These are phyloP conservation scores for Kentomonas sorsogonicus DNA, from an alignment of 208 protist species.

Conservation along the genomic window DNA sequence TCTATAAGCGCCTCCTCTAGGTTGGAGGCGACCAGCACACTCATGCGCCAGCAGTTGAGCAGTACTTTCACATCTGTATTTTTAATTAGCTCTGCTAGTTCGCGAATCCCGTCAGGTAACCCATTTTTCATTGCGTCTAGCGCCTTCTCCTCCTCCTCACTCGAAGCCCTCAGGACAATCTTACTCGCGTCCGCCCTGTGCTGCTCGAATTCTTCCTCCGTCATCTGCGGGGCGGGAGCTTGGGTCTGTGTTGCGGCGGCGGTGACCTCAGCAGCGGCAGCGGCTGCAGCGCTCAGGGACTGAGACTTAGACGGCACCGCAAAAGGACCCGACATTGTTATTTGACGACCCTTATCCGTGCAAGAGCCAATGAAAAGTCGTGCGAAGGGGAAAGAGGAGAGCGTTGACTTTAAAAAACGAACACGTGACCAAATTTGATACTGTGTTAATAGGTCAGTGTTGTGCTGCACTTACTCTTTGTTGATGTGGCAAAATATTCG, in stretches of 20 bases:
- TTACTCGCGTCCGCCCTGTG: slow-evolving; percentile 32
- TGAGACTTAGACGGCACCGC: too few species aligned
- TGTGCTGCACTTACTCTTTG: too few species aligned
- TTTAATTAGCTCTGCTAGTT: slow-evolving; percentile 65
- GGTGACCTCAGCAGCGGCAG: slow-evolving; percentile 48
- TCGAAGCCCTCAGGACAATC: slow-evolving; percentile 30
- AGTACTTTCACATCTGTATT: slow-evolving; percentile 62
- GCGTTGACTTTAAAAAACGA: too few species aligned
- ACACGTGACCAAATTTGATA: too few species aligned
- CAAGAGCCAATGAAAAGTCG: too few species aligned
- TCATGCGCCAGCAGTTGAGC: too few species aligned
- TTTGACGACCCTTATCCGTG: too few species aligned
- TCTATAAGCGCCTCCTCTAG: slow-evolving; percentile 21
- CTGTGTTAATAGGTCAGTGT: too few species aligned
- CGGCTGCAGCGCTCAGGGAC: slow-evolving; percentile 32
- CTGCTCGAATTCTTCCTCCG: slow-evolving; percentile 41
- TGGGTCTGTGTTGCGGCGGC: slow-evolving; percentile 44
- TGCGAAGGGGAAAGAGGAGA: too few species aligned
- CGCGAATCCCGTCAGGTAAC: slow-evolving; percentile 39
- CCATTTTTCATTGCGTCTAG: slow-evolving; percentile 49
- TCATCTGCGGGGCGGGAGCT: slow-evolving; percentile 32
- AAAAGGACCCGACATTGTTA: too few species aligned
- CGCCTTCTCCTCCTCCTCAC: slow-evolving; percentile 67
- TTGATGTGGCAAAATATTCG: too few species aligned
- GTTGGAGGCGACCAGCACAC: slow-evolving; percentile 29